Evolutionary conservation across 2,329 filamentous ascomycete genomes (phyloP), one percentile per base, ranked within the genome.

Genomic region (Colletotrichum viniferum): DNA sequence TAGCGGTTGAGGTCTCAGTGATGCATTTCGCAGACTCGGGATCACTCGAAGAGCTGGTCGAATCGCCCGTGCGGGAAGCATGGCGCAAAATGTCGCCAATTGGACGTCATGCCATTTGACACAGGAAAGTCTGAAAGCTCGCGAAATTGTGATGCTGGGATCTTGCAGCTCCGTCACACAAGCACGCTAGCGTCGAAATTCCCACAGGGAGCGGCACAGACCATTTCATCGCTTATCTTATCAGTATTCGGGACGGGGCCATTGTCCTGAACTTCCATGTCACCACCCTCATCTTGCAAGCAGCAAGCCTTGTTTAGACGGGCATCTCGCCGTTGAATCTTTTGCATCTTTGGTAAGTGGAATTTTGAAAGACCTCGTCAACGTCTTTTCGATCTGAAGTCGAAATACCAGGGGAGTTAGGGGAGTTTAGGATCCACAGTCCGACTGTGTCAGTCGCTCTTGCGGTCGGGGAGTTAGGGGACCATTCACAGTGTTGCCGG

Each of bases 61-160:
- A 28, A 75, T 70, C 55, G 77, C 74, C 76, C 79, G 78, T 73
- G 77, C 76, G 67, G 74, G 75, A 74, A 81, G 79, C 81, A 82
- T 82, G 73, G 74, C 80, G 75, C 52, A 62, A 10, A 62, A 38
- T 70, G 24, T 71, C 67, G 66, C 58, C 34, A 62, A 71, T 76
- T 62, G 62, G 36, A 61, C 61, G 63, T 76, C 58, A 76, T 76
- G 64, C 34, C 48, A 73, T 64, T 60, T 55, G 43, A 28, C 56
- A 21, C n/a, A 14, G 30, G 28, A 48, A 64, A 43, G 21, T 64
- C 24, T 58, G 32, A 32, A 73, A 43, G 43, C 14, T 34, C 56
- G 66, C 21, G 63, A 69, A 63, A 69, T 76, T 69, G 62, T 28
- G 69, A 63, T 60, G 43, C 73, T 64, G 12, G 73, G 73, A 38